Percentiles rank a stretch among this genome's conserved stretches.
Evolutionary conservation across 345 rosid genomes (phyloP).

Genomic region (Theobroma cacao): DNA sequence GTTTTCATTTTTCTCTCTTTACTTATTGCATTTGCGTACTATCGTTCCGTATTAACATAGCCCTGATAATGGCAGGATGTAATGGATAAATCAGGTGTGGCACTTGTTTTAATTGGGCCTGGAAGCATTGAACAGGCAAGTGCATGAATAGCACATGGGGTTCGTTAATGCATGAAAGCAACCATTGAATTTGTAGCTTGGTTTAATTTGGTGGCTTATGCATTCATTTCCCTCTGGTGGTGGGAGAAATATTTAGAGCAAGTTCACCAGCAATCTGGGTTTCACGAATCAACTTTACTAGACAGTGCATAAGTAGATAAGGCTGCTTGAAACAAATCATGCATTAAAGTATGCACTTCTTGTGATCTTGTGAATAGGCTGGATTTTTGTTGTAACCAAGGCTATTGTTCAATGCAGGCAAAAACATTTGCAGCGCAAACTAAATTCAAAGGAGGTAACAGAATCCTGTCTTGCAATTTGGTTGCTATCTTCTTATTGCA

Average conservation of each 20-base stretch:
- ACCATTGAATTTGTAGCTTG: not conserved
- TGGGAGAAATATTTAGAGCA: not conserved
- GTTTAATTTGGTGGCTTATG: not conserved
- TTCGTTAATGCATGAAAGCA: not conserved
- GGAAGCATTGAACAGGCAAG: conserved; percentile 83
- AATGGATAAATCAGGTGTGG: conserved; percentile 78
- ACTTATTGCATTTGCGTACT: not conserved
- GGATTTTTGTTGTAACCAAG: conserved; percentile 11
- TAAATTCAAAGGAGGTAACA: conserved; percentile 80
- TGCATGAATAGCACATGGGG: not conserved
- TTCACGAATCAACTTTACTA: not conserved
- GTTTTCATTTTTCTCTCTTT: not conserved
- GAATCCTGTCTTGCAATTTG: not conserved
- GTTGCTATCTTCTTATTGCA: conserved; percentile 16
- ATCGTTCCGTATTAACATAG: not conserved
- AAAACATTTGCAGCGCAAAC: conserved; percentile 74
- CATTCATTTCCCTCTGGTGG: not conserved
- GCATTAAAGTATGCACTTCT: not conserved
- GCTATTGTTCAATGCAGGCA: conserved; percentile 58
- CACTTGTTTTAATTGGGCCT: conserved; percentile 81
- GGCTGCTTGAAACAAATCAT: not conserved
- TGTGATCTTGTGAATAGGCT: not conserved
- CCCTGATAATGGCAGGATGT: conserved; percentile 42
- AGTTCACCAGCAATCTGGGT: not conserved
- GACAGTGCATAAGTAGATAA: not conserved